Evolutionary conservation across 441 rosid genomes (phyloP).

Genomic region (Pelargonium myrrhifolium): DNA sequence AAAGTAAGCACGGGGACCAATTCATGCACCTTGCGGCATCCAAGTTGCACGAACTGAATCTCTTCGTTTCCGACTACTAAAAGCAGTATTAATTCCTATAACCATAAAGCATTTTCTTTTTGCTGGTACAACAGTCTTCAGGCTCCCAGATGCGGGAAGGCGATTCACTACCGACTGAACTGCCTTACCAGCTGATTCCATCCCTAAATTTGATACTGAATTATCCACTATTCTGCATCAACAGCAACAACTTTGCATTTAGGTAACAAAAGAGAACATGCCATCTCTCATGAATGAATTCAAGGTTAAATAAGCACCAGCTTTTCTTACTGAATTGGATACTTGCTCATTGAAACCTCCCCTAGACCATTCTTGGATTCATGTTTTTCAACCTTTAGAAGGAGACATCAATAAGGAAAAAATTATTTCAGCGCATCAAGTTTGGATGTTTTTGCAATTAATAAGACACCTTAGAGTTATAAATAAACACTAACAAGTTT

Average conservation of each 20-base stretch:
- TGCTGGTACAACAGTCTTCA: constrained; percentile 9
- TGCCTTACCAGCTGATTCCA: constrained; percentile 21
- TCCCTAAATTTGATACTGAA: constrained; percentile 43
- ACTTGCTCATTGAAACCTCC: constrained; percentile 31
- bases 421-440: constrained; percentile 5
- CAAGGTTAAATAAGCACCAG: constrained; percentile 13
- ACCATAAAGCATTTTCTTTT: constrained; percentile 62
- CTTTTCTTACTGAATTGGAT: constrained; percentile 39
- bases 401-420: constrained; percentile 13
- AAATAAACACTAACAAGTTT: background rate
- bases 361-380: constrained; percentile 19
- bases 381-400: constrained; percentile 21
- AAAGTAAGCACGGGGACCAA: too few relatives aligned
- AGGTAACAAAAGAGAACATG: constrained; percentile 13
- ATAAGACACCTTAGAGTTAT: background rate
- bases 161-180: constrained; percentile 18
- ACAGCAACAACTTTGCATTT: constrained; percentile 2
- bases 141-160: constrained; percentile 25
- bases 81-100: constrained; percentile 81
- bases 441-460: background rate
- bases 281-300: constrained; percentile 24
- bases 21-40: constrained; percentile 98
- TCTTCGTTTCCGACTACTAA: constrained; percentile 73
- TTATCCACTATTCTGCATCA: constrained; percentile 43
- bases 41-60: constrained; percentile 78